A percentile compares a stretch with the other conserved stretches of the same genome.
Evolutionary conservation across 208 protist species (phyloP).

Genomic region (Leishmania tropica): DNA sequence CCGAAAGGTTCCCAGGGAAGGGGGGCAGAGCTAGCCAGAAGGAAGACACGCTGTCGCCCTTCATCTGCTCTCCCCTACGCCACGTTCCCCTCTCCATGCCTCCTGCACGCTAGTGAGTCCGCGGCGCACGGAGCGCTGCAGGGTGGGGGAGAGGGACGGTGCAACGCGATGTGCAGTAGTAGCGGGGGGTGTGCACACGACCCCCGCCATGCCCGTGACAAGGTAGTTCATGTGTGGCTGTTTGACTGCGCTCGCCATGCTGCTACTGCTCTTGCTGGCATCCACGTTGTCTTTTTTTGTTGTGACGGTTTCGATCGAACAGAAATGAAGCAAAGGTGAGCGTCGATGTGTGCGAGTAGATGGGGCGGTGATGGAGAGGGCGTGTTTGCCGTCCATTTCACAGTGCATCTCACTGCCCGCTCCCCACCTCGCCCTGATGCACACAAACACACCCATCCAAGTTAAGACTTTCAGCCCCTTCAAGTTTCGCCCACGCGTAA

Average conservation of each 20-base stretch:
- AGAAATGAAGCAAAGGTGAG: neutral
- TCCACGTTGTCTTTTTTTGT: no score
- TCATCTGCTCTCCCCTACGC: neutral
- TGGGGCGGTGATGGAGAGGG: neutral
- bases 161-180: neutral
- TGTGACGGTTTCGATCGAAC: neutral
- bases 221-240: no score
- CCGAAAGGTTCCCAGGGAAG: neutral
- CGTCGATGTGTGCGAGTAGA: neutral
- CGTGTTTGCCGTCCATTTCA: neutral
- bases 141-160: neutral
- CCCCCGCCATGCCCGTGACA: neutral
- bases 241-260: neutral
- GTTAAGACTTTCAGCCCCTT: neutral
- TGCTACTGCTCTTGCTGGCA: neutral
- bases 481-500: neutral
- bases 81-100: neutral
- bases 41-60: neutral
- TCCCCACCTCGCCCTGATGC: neutral
- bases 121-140: neutral
- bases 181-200: neutral
- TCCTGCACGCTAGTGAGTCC: neutral
- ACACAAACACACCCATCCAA: neutral
- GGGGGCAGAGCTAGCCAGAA: neutral
- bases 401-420: no score